Base-by-base conservation (phyloP, 2,329 filamentous ascomycete genomes). In the Botryosphaeria dothidea region DNA sequence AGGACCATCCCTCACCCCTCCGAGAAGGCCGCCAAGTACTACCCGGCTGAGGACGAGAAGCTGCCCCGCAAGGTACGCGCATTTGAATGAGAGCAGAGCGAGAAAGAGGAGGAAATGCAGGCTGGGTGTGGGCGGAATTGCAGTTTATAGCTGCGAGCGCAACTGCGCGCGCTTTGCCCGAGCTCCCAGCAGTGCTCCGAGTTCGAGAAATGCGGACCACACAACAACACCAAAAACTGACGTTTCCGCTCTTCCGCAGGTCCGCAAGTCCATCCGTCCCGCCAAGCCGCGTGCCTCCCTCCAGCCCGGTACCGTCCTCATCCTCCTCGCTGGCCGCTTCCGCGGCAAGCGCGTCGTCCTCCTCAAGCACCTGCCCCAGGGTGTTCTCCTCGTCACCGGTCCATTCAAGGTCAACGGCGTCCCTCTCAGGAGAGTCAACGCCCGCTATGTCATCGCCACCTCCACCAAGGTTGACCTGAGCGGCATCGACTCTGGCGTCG, bases 321-420 rank as follows among this genome's bases (percentile, higher is more conserved):
- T 99, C 85, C 92, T 99, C 82, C 93, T 99, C 81, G 95, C 95
- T 82, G 95, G 95, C 79, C 95, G 95, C 80, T 99, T 98, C 92
- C 94, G 95, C 78, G 95, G 95, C 88, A 99, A 99, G 93, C 95
- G 95, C 82, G 95, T 99, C 79, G 88, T 99, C 79, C 93, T 98
- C 85, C 91, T 99, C 82, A 98, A 98, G 90, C 88, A 90, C 84
- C 93, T 99, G 79, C 87, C 92, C 80, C 92, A 97, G 86, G 95
- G 95, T 85, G 92, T 97, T 73, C 93, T 99, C 82, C 92, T 99
- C 82, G 93, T 99, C 78, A 99, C 95, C 80, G 95, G 95, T 78
- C 95, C 95, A 81, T 99, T 98, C 92, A 99, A 98, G 91, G 91
- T 99, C 86, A 99, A 99, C 87, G 95, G 95, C 83, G 95, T 99